Evolutionary conservation across 495 filamentous ascomycete species (phyloP), one percentile per base, ranked within the genome.

Genomic region (Astrothelium macrocarpum): DNA sequence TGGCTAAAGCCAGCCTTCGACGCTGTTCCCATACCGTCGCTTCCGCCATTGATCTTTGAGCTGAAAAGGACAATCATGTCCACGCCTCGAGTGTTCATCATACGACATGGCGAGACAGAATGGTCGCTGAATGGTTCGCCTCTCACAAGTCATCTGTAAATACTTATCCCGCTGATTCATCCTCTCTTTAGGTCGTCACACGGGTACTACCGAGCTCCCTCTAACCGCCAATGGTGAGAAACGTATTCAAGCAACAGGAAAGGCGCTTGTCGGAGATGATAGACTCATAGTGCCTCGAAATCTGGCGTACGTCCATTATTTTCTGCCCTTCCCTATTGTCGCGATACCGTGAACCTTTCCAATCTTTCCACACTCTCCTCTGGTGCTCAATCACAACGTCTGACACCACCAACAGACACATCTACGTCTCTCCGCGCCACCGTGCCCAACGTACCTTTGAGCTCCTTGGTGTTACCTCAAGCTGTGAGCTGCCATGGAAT

Each of bases 71-170:
- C 16, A 56, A 26, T 29, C 18, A 85, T 85, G 82, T 72, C 76
- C 2, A 84, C 87, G 11, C 91, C 94, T 4, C 83, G 91, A 59
- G 87, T 91, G 74, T 97, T 97, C 81, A 88, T 98, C 64, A 80
- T 94, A 77, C 89, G 94, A 67, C 94, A 98, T 72, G 87, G 87
- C 76, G 94, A 98, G 76, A 98, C 94, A 2, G 90, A 95, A 81
- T 98, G 94, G 94, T 96, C 92, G 1, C 82, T 97, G 43, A 91
- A 90, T 70, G 94, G 92, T 34, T 5, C 5, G 31, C 11, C 18
- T 5, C 12, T 20, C 4, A 10, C 3, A 34, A 39, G 34, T 16
- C 16, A 9, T 26, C 29, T 29, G 11, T 5, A 23, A 5, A 9
- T 25, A 26, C n/a, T 20, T 28, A 28, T 26, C 16, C 49, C 25